A percentile compares a stretch with the other conserved stretches of the same genome.
These are phyloP conservation scores for Excoecaria agallocha DNA, from an alignment of 345 rosid genomes.

Conservation along the genomic window DNA sequence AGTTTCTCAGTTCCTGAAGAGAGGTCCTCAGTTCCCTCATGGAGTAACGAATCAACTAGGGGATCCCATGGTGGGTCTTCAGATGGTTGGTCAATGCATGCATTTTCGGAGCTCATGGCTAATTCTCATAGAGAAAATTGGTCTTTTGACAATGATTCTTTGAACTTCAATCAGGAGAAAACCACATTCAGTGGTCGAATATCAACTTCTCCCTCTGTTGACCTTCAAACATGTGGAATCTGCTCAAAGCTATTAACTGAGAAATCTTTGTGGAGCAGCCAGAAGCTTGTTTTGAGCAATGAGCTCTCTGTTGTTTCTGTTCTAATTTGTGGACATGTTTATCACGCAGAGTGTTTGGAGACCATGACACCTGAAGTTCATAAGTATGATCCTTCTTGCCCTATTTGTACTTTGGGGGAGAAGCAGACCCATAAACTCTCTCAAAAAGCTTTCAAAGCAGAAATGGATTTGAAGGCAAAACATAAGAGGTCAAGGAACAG, in stretches of 20 bases:
- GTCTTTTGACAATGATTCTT: constrained; percentile 56
- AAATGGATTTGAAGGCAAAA: constrained; percentile 66
- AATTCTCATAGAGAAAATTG: constrained; percentile 56
- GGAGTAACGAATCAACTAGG: constrained; percentile 54
- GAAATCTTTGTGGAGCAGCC: constrained; percentile 74
- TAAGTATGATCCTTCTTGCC: constrained; percentile 92
- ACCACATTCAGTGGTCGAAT: constrained; percentile 41
- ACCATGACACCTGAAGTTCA: constrained; percentile 67
- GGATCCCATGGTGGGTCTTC: constrained; percentile 66
- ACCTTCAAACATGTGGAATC: constrained; percentile 76
- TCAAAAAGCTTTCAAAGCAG: constrained; percentile 75
- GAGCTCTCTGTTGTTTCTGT: constrained; percentile 74
- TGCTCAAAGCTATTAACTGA: constrained; percentile 78
- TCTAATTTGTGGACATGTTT: constrained; percentile 89
- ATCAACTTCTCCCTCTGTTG: constrained; percentile 44
- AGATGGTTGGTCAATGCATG: constrained; percentile 80
- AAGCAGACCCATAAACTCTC: constrained; percentile 65
- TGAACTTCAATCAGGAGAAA: constrained; percentile 48
- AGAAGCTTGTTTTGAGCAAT: constrained; percentile 56
- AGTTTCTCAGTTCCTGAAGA: constrained; percentile 40
- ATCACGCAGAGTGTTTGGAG: constrained; percentile 97
- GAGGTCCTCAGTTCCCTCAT: constrained; percentile 42
- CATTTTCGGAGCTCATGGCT: constrained; percentile 78
- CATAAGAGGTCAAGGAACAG: constrained; percentile 65
- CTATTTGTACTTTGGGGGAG: constrained; percentile 85